These are phyloP conservation scores for Cladorrhinum sp. DNA, from an alignment of 2,329 filamentous ascomycete species.

Conservation along the genomic window DNA sequence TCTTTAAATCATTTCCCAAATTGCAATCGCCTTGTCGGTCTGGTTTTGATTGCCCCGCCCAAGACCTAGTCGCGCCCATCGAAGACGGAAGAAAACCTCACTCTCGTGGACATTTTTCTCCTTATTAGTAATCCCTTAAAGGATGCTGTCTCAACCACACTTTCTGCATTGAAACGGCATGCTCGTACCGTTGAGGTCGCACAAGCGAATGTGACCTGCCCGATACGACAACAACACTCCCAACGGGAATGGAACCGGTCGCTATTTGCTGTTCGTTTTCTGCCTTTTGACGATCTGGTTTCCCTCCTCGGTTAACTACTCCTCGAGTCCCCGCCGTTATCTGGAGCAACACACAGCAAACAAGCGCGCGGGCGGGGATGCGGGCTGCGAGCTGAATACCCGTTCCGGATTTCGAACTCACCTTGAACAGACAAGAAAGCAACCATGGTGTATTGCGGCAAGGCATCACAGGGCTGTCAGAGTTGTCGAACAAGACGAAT, in stretches of 20 bases:
- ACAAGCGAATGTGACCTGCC: slow-evolving; percentile 15
- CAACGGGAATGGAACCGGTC: slow-evolving; percentile 13
- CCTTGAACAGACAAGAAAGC: not conserved
- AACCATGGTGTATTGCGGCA: slow-evolving; percentile 55
- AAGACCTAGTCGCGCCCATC: not conserved
- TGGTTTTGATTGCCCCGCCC: not conserved
- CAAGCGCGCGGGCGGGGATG: slow-evolving; percentile 11
- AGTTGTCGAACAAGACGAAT: slow-evolving; percentile 53
- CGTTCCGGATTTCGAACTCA: slow-evolving; percentile 4
- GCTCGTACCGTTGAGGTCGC: slow-evolving; percentile 2
- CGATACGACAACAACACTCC: not conserved
- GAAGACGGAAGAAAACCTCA: not conserved
- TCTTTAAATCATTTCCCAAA: not conserved
- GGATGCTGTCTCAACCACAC: slow-evolving; percentile 3
- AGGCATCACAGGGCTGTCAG: slow-evolving; percentile 54
- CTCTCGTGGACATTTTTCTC: not conserved
- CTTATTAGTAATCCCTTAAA: not conserved
- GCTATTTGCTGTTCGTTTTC: slow-evolving; percentile 17
- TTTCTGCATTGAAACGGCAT: not conserved
- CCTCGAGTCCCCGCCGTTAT: slow-evolving; percentile 13
- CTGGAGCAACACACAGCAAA: slow-evolving; percentile 7
- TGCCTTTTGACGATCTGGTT: slow-evolving; percentile 27
- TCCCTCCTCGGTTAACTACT: slow-evolving; percentile 28
- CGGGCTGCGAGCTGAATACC: slow-evolving; percentile 16
- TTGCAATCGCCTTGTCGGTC: not conserved